phyloP scores from a whole-genome alignment of 257 asterid species.

The Petunia secreta region DNA sequence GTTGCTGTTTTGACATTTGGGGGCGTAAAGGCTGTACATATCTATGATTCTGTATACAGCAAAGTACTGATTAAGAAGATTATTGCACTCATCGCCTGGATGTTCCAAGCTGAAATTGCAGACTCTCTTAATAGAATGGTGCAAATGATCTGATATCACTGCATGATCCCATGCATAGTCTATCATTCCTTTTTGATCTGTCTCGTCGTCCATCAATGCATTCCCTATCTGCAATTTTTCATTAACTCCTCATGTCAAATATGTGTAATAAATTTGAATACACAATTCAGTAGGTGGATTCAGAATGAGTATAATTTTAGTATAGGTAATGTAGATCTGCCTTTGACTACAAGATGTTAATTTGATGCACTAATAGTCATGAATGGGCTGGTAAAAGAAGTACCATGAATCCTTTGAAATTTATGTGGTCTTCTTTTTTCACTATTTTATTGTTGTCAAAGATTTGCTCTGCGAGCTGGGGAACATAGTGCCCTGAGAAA shows the following conservation, averaged over 20 bases:
- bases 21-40: constrained; percentile 83
- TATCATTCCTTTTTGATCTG: constrained; percentile 78
- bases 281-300: too few species aligned
- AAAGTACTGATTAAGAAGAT: constrained; percentile 47
- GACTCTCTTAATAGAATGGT: constrained; percentile 41
- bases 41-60: constrained; percentile 65
- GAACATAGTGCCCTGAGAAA: constrained; percentile 80
- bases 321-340: neutral
- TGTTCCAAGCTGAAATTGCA: constrained; percentile 59
- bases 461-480: constrained; percentile 70
- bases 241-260: neutral
- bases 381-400: neutral
- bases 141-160: constrained; percentile 73
- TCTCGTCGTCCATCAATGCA: constrained; percentile 76
- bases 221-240: constrained; percentile 68
- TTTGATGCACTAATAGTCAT: neutral
- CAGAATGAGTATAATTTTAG: too few species aligned
- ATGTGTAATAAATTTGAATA: neutral
- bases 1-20: constrained; percentile 44
- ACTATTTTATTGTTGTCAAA: constrained; percentile 54
- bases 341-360: neutral
- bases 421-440: constrained; percentile 37
- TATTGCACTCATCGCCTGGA: constrained; percentile 38
- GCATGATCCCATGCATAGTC: constrained; percentile 96
- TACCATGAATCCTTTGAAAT: constrained; percentile 81